Conservation (phyloP, 2,329 filamentous ascomycete species). For the Aspergillus alliaceus region DNA sequence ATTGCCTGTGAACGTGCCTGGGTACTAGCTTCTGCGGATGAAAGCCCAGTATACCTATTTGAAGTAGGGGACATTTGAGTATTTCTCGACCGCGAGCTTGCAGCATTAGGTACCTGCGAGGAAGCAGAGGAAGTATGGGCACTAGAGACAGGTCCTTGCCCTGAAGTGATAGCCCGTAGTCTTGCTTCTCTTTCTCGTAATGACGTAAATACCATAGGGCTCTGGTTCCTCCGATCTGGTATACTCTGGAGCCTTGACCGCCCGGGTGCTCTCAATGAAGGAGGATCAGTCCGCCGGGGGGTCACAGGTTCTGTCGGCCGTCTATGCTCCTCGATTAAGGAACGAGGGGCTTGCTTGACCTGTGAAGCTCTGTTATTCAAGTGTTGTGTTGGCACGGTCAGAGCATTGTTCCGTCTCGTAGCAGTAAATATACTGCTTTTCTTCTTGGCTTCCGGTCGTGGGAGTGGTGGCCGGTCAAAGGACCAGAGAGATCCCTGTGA, state of each 20-base stretch:
- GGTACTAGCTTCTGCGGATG: background rate
- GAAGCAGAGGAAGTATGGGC: conserved; percentile 5
- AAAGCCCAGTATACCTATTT: conserved; percentile 1
- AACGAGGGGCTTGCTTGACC: conserved; percentile 40
- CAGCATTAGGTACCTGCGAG: background rate
- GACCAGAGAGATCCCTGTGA: conserved; percentile 20
- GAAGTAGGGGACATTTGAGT: background rate
- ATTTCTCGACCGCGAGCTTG: background rate
- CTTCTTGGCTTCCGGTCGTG: conserved; percentile 27
- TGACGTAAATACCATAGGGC: conserved; percentile 7
- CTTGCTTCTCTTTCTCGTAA: conserved; percentile 32
- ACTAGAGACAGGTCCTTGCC: conserved; percentile 14
- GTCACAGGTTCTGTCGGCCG: conserved; percentile 22
- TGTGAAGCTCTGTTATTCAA: conserved; percentile 39
- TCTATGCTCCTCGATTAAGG: conserved; percentile 44
- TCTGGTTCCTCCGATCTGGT: background rate
- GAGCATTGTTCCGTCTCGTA: conserved; percentile 35
- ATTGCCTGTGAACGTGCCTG: background rate
- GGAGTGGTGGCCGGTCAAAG: conserved; percentile 23
- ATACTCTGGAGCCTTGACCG: conserved; percentile 11
- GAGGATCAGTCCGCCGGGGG: conserved; percentile 13
- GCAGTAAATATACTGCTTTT: conserved; percentile 36
- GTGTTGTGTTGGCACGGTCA: conserved; percentile 43
- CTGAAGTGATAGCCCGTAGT: conserved; percentile 30
- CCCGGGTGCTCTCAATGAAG: conserved; percentile 18